Conservation (phyloP, 164 flowering plant genomes). For the Piper longum region DNA sequence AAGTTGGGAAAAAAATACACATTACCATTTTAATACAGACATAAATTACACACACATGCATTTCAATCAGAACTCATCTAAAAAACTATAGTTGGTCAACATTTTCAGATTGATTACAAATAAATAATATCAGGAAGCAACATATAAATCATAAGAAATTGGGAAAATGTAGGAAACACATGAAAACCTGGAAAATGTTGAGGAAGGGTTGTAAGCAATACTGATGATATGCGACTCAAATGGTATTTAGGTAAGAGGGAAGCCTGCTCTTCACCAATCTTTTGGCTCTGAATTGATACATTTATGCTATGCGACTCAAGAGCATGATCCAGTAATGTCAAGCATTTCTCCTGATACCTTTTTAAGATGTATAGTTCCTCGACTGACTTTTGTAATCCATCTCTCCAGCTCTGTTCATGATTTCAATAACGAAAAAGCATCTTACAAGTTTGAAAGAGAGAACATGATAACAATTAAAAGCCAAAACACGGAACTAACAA, state of each 20-base stretch:
- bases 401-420: conserved; percentile 19
- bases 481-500: not conserved
- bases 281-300: conserved; percentile 12
- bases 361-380: conserved; percentile 63
- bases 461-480: not conserved
- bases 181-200: conserved; percentile 67
- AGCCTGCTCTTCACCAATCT: conserved; percentile 21
- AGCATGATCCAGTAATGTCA: conserved; percentile 51
- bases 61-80: not conserved
- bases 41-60: not conserved
- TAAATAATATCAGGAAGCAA: not conserved
- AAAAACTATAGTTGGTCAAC: not conserved
- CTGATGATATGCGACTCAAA: conserved; percentile 53
- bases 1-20: not conserved
- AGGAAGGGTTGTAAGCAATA: conserved; percentile 76
- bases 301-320: conserved; percentile 35
- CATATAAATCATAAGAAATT: not conserved
- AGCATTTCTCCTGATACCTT: conserved; percentile 63
- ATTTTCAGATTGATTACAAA: not conserved
- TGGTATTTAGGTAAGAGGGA: conserved; percentile 52
- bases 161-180: not conserved
- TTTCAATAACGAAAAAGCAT: conserved; percentile 5
- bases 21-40: not conserved
- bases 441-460: conserved; percentile 10
- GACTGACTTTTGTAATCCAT: conserved; percentile 44